Base-by-base conservation (phyloP, 495 filamentous ascomycete genomes). In the Halenospora varia region DNA sequence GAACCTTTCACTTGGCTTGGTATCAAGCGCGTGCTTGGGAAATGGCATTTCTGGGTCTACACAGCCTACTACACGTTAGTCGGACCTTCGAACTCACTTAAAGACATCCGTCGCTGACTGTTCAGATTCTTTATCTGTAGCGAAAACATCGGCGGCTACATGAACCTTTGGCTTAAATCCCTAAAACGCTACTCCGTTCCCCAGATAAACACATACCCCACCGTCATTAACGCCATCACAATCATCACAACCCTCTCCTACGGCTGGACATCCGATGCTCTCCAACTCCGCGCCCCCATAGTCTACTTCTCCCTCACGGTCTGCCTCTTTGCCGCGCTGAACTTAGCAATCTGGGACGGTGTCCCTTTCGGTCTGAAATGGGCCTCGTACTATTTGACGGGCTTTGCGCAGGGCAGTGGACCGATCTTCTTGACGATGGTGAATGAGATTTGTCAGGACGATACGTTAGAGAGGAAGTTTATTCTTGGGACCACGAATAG, bases 381-480 rank as follows among this genome's bases (percentile, higher is more conserved):
- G 81, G 13, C 75, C 69, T 68, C 69, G 74, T 64, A 75, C 75
- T 64, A 82, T 64, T 46, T 83, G 65, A 51, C 76, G 67, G 59
- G 66, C 62, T 72, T 73, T 25, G 57, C 51, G 2, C 51, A 42
- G 15, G 51, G 51, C 20, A 42, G 29, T 2, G 51, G 51, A 0
- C 51, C 51, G 4, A 53, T 53, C 10, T 53, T 53, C 35, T 35
- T 53, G 18, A 53, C 26, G 4, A 42, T 53, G 51, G 51, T 53
- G 6, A 53, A 53, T 13, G 51, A 53, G n/a, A 22, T 11, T 2
- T 53, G 51, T 35, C 29, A 26, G 20, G 4, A 15, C 17, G 51
- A 53, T 23, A 22, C 29, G n/a, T 35, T 53, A 17, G 51, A 3
- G 22, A 42, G 51, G 17, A 53, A 53, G 22, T 53, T 53, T 20